Evolutionary conservation across 768 basidiomycete species (phyloP), one percentile per base, ranked within the genome.

Genomic region (Leucogyrophana mollusca): DNA sequence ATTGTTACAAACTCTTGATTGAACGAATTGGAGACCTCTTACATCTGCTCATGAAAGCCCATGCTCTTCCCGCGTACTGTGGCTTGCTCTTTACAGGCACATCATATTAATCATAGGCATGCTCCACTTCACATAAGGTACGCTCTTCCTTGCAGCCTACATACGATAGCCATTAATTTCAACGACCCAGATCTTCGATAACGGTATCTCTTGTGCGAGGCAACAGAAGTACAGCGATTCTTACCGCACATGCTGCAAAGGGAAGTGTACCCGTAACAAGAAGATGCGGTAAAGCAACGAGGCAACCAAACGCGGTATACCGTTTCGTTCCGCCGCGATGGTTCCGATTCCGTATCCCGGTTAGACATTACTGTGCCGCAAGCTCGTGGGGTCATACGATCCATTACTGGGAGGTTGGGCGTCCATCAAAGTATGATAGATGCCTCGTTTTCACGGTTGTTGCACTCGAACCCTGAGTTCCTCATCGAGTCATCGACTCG

Each of bases 391-490:
- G 49, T n/a, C 17, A 47, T 47, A 25, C 24, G 40, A 11, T 14
- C 37, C 43, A 33, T 50, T 44, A 38, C 38, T 39, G 27, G 34
- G 25, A 32, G 20, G 35, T 34, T 33, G 39, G 21, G 24, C 36
- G 18, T 42, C 50, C 57, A 58, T 56, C 54, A 54, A 46, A 57
- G 53, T 52, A 60, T 49, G 55, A 54, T 57, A 52, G 55, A 60
- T 60, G 42, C 52, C 13, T 32, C 22, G 33, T 46, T 50, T 38
- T 20, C 23, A 23, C 34, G 25, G 46, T 20, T 30, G 27, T 30
- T 30, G 27, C 27, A 6, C 27, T 30, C 7, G 6, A 30, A 30
- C 13, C 27, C 13, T 30, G 27, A 30, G 27, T 30, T 30, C 27
- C 27, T 30, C 27, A 30, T 30, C 27, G 27, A 30, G 27, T 30